Evolutionary conservation across 2,329 filamentous ascomycete genomes (phyloP).

Genomic region (Mollisia scopiformis): DNA sequence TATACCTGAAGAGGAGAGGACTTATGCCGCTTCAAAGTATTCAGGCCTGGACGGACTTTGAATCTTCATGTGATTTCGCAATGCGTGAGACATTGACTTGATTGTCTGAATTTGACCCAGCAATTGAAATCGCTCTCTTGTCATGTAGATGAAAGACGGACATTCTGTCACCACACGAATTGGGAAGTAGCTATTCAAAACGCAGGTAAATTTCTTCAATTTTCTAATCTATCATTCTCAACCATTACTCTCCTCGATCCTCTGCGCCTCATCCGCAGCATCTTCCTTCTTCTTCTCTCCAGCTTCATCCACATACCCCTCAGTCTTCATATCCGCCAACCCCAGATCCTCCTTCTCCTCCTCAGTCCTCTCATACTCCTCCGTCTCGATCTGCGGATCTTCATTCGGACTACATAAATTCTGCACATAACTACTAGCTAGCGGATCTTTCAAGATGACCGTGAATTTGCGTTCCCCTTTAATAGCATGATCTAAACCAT

Average conservation of each 20-base stretch:
- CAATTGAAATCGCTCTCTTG: neutral
- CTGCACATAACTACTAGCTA: conserved; percentile 94
- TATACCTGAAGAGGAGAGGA: too few species aligned
- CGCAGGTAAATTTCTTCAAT: neutral
- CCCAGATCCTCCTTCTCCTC: conserved; percentile 96
- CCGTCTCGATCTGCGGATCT: conserved; percentile 79
- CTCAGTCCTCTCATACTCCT: conserved; percentile 83
- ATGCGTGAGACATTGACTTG: too few species aligned
- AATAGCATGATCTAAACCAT: conserved; percentile 75
- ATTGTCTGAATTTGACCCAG: neutral
- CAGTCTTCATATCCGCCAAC: conserved; percentile 88
- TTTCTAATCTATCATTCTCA: neutral
- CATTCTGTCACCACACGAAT: neutral
- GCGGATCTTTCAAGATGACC: conserved; percentile 81
- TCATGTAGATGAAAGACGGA: neutral
- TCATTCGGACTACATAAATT: conserved; percentile 75
- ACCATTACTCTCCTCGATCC: conserved; percentile 4
- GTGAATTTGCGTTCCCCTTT: conserved; percentile 80
- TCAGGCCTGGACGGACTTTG: too few species aligned
- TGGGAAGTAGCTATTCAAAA: neutral
- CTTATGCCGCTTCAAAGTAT: too few species aligned
- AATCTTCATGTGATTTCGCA: too few species aligned
- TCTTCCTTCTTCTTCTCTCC: conserved; percentile 30
- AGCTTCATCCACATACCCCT: conserved; percentile 63
- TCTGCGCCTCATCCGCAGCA: conserved; percentile 10